Base-by-base conservation (phyloP, 1,284 basidiomycete species). In the Ceratobasidium papillatum region DNA sequence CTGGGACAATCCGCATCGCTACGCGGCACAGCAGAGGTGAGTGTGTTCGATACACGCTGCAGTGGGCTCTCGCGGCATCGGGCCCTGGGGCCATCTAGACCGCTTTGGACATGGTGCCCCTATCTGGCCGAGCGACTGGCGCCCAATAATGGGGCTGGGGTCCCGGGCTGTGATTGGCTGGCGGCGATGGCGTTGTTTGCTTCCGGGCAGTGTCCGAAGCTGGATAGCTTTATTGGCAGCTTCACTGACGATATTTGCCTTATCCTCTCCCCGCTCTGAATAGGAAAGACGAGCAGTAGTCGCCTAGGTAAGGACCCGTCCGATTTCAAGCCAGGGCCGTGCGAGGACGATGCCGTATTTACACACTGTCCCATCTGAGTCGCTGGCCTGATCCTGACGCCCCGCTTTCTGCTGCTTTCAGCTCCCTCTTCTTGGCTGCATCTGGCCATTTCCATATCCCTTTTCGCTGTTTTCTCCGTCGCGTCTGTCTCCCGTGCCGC, bases 181-280 rank as follows among this genome's bases (percentile, higher is more conserved):
- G 45, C 9, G 45, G n/a, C 12, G 45, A 38, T 64, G 62, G 36
- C 27, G 32, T 12, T 66, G 64, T 56, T 68, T 68, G 65, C 65
- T 68, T 68, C 65, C 65, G 65, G 65, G 49, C 51, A 43, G 41
- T 30, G 62, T 41, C 65, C 65, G 65, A 68, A 68, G 65, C 65
- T 56, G 47, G 49, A 52, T 56, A 47, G 68, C 51, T 71, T 71
- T 71, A 71, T 71, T 43, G 68, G 54, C 68, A 17, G 58, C 58
- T 61, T 61, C 58, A 61, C 41, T 43, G 9, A 56, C 51, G 49
- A 68, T 54, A 49, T 68, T 49, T 68, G 47, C 51, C 65, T 68
- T 68, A 41, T 68, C 65, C 65, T 45, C 61, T 51, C 65, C 65
- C n/a, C n/a, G n/a, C n/a, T 68, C 65, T 68, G 65, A 68, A 68